phyloP scores from a whole-genome alignment of 208 protist genomes.

The Plasmodiophora brassicae region DNA sequence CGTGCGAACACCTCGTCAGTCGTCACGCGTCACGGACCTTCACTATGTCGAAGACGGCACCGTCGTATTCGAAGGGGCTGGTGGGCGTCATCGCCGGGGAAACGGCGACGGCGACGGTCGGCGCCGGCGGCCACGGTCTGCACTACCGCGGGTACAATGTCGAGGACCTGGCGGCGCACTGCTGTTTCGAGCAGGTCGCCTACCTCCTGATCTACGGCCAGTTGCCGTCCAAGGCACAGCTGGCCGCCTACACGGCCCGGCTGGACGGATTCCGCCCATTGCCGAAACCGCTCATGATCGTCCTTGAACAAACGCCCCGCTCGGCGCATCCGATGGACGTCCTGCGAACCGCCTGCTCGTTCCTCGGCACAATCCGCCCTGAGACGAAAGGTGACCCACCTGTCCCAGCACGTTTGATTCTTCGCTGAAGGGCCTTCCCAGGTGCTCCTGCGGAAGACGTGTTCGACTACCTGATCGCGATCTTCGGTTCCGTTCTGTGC shows the following conservation, averaged over 20 bases:
- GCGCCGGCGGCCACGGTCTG: not conserved
- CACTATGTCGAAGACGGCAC: no score
- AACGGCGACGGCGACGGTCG: slow-evolving; percentile 3
- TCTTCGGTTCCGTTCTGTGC: not conserved
- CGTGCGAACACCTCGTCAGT: no score
- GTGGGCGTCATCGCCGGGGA: slow-evolving; percentile 28
- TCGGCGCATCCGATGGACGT: slow-evolving; percentile 31
- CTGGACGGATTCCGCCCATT: not conserved
- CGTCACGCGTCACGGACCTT: no score
- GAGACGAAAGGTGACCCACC: not conserved
- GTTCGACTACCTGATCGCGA: not conserved
- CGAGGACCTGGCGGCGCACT: not conserved
- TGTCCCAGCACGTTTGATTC: not conserved
- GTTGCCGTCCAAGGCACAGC: not conserved
- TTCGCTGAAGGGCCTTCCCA: not conserved
- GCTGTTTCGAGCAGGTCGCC: slow-evolving; percentile 1
- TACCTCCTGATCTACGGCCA: slow-evolving; percentile 26
- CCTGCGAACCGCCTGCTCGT: not conserved
- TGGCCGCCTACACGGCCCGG: not conserved
- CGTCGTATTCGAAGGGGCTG: no score
- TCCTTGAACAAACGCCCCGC: not conserved
- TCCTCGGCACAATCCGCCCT: not conserved
- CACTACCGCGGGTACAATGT: slow-evolving; percentile 13
- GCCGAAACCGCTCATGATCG: not conserved
- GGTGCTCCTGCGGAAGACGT: not conserved